These are phyloP conservation scores for Amanita fuliginea DNA, from an alignment of 768 basidiomycete genomes.

Conservation along the genomic window DNA sequence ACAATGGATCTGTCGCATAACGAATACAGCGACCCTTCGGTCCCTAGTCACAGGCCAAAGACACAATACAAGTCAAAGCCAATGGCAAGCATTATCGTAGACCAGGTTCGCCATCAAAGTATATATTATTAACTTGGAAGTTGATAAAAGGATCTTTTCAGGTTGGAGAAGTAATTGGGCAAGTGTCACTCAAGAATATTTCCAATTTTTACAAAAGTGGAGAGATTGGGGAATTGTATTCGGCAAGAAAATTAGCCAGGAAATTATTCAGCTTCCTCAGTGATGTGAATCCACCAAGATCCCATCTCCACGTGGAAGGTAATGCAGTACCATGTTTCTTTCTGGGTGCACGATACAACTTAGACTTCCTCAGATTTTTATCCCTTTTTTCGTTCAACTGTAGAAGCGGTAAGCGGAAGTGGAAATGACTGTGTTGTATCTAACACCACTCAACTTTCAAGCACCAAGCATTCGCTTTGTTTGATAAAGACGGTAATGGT, in stretches of 20 bases:
- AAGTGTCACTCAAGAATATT: slow-evolving; percentile 53
- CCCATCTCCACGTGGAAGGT: slow-evolving; percentile 62
- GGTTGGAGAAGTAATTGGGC: slow-evolving; percentile 55
- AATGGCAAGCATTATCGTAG: slow-evolving; percentile 59
- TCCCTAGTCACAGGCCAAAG: slow-evolving; percentile 10
- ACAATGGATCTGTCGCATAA: not conserved
- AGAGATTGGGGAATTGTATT: slow-evolving; percentile 31
- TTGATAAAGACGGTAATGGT: slow-evolving; percentile 78
- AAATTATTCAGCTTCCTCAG: slow-evolving; percentile 58
- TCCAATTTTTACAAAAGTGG: slow-evolving; percentile 45
- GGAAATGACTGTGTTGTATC: slow-evolving; percentile 2
- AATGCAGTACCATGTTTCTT: slow-evolving; percentile 6
- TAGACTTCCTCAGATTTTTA: slow-evolving; percentile 45
- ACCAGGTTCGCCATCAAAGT: slow-evolving; percentile 34
- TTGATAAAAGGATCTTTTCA: slow-evolving; percentile 7
- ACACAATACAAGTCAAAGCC: slow-evolving; percentile 35
- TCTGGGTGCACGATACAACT: not conserved
- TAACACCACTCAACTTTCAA: slow-evolving; percentile 14
- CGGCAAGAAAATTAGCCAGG: slow-evolving; percentile 55
- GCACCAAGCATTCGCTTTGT: slow-evolving; percentile 59
- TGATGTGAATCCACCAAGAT: slow-evolving; percentile 45
- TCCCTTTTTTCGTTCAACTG: slow-evolving; percentile 61
- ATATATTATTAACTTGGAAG: not conserved
- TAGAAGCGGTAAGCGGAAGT: slow-evolving; percentile 49
- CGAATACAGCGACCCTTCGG: slow-evolving; percentile 10